Evolutionary conservation across 169 alveolate genomes (phyloP), one percentile per base, ranked within the genome.

Genomic region (Plasmodium relictum): DNA sequence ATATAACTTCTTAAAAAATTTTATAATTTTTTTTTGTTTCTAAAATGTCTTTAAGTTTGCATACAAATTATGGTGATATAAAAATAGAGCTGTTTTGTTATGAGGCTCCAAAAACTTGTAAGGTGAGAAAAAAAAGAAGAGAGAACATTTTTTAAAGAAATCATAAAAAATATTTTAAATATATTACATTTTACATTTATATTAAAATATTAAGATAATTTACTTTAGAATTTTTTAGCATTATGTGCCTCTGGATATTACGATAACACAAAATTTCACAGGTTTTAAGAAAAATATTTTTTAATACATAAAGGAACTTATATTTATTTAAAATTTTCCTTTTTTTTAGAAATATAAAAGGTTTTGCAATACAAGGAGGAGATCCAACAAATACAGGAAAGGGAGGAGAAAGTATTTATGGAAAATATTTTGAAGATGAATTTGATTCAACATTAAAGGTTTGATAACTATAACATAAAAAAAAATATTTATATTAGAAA

Each of bases 351-450:
- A 95, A 98, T 56, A 97, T 98, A 20, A 96, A 96, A 88, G 98
- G 98, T 42, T 98, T 98, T 90, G 96, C 97, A 93, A 96, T 98
- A 56, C 99, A 99, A 95, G 99, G 99, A 8, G 99, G 99, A 3
- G 99, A 98, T 87, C 99, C 99, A 0, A 97, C 99, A 8, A 98
- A 98, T 66, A 97, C 99, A 14, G 99, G 99, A 68, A 96, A 97
- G 78, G 99, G 99, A 8, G 99, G 99, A 9, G 98, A 97, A 93
- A 97, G 99, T 74, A 97, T 98, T 42, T 99, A 97, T 88, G 99
- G 99, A 10, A 95, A 93, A 16, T 98, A 97, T 56, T 98, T 99
- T 88, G 97, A 96, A 78, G 99, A 99, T 91, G 99, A 99, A 93
- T 94, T 98, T 71, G 98, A 97, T 74, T 91, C 98, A 24, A 94